A percentile compares a stretch with the other conserved stretches of the same genome.
These are phyloP conservation scores for Zygnema cylindricum DNA, from an alignment of 139 green algal species.

Conservation along the genomic window DNA sequence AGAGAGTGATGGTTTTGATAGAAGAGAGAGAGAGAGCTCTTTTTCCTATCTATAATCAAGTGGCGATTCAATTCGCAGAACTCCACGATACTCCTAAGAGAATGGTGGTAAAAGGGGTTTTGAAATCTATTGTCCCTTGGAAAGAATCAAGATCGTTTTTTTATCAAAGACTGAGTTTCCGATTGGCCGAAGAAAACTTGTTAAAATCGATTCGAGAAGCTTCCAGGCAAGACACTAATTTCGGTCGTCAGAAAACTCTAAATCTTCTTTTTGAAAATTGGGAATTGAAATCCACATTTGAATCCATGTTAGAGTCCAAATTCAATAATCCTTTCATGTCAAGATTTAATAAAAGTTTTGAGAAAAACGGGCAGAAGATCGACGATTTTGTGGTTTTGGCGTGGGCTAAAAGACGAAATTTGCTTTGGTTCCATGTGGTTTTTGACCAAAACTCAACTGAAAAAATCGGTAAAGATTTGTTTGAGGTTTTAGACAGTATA, in stretches of 20 bases:
- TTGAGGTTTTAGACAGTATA: background rate
- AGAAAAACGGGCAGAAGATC: conserved; percentile 21
- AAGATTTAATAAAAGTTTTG: too few species aligned
- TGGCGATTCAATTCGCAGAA: conserved; percentile 83
- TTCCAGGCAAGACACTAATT: background rate
- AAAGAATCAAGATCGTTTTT: conserved; percentile 83
- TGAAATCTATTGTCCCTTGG: conserved; percentile 89
- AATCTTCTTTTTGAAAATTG: too few species aligned
- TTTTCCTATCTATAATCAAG: conserved; percentile 85
- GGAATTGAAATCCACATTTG: too few species aligned
- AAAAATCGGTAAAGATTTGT: background rate
- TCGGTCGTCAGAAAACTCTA: too few species aligned
- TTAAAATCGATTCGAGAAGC: background rate
- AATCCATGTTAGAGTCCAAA: too few species aligned
- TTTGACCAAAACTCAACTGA: background rate
- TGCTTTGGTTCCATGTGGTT: background rate
- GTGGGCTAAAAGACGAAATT: background rate
- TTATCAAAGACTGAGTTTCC: conserved; percentile 75
- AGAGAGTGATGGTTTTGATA: conserved; percentile 44
- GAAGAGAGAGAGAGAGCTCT: background rate
- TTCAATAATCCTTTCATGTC: too few species aligned
- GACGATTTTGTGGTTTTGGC: conserved; percentile 8
- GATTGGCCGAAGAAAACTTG: conserved; percentile 62
- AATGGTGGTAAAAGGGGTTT: conserved; percentile 91
- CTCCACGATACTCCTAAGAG: conserved; percentile 95